Percentiles rank a stretch among this genome's conserved stretches.
These are phyloP conservation scores for Pseudoneurospora amorphoporcata DNA, from an alignment of 495 filamentous ascomycete genomes.

Conservation along the genomic window DNA sequence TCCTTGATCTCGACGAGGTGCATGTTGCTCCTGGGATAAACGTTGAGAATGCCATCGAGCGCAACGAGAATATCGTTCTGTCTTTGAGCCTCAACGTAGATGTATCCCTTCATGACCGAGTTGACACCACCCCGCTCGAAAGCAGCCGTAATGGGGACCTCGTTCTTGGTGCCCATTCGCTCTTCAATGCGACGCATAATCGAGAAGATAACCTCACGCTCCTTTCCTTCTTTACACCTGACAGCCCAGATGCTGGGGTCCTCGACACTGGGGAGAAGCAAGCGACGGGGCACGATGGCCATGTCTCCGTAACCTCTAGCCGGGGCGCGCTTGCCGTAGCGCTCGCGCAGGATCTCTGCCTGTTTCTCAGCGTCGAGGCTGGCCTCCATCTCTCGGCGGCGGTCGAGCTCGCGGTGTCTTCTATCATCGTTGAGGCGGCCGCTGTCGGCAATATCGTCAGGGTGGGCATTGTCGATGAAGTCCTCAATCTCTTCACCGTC, in stretches of 20 bases:
- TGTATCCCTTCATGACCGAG: slow-evolving; percentile 74
- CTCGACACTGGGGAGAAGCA: slow-evolving; percentile 86
- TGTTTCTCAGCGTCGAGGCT: slow-evolving; percentile 90
- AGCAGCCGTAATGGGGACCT: slow-evolving; percentile 70
- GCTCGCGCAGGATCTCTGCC: slow-evolving; percentile 71
- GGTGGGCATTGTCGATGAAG: slow-evolving; percentile 81
- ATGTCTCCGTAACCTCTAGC: slow-evolving; percentile 41
- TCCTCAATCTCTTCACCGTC: slow-evolving; percentile 77
- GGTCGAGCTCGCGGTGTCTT: slow-evolving; percentile 88
- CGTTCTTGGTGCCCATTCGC: slow-evolving; percentile 57
- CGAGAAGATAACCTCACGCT: slow-evolving; percentile 75
- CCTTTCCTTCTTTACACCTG: slow-evolving; percentile 88
- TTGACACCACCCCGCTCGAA: slow-evolving; percentile 74
- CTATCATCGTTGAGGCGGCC: slow-evolving; percentile 80
- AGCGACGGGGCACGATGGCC: slow-evolving; percentile 69
- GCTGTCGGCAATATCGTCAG: slow-evolving; percentile 75
- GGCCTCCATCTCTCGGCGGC: slow-evolving; percentile 71
- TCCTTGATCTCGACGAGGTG: slow-evolving; percentile 90
- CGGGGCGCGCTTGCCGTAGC: slow-evolving; percentile 54
- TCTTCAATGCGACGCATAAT: slow-evolving; percentile 85
- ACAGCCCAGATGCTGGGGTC: slow-evolving; percentile 96
- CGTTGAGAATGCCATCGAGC: slow-evolving; percentile 68
- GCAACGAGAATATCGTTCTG: slow-evolving; percentile 76
- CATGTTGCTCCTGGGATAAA: slow-evolving; percentile 75
- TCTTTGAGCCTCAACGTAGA: slow-evolving; percentile 86